Evolutionary conservation across 768 basidiomycete genomes (phyloP).

Genomic region (Lepiota brunneoincarnata): DNA sequence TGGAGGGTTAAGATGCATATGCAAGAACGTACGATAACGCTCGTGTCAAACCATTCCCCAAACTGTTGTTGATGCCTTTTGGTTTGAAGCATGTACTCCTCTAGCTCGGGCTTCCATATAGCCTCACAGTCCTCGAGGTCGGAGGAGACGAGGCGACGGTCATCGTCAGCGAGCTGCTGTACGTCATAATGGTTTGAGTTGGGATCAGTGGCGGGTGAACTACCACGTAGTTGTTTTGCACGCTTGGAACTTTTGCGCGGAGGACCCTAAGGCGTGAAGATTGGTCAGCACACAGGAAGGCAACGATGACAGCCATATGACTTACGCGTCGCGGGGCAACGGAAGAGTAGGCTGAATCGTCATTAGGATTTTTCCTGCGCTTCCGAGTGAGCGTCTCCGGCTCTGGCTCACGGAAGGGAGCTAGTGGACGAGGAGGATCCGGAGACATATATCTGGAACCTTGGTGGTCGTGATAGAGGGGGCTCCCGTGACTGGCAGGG

Average conservation of each 20-base stretch:
- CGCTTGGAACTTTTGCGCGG: conserved; percentile 11
- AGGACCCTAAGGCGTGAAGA: conserved; percentile 1
- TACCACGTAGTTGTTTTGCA: conserved; percentile 26
- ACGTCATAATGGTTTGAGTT: conserved; percentile 21
- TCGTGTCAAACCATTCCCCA: conserved; percentile 70
- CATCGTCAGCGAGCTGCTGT: conserved; percentile 29
- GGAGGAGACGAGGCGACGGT: conserved; percentile 57
- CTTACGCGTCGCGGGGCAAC: conserved; percentile 53
- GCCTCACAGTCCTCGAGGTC: conserved; percentile 83
- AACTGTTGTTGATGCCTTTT: conserved; percentile 72
- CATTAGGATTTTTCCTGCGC: conserved; percentile 44
- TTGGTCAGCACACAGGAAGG: not conserved
- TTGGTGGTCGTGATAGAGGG: conserved; percentile 11
- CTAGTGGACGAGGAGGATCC: conserved; percentile 1
- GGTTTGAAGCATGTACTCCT: conserved; percentile 68
- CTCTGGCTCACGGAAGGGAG: conserved; percentile 2
- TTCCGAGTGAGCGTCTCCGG: conserved; percentile 35
- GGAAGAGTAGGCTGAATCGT: conserved; percentile 57
- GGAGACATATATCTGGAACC: conserved; percentile 12
- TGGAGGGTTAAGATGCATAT: conserved; percentile 1
- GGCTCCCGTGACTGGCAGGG: conserved; percentile 4
- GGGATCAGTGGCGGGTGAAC: conserved; percentile 24
- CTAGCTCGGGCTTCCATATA: conserved; percentile 69
- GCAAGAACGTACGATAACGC: conserved; percentile 48
- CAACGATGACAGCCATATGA: conserved; percentile 15